Conservation (phyloP, 1,284 basidiomycete species). For the Abortiporus biennis region DNA sequence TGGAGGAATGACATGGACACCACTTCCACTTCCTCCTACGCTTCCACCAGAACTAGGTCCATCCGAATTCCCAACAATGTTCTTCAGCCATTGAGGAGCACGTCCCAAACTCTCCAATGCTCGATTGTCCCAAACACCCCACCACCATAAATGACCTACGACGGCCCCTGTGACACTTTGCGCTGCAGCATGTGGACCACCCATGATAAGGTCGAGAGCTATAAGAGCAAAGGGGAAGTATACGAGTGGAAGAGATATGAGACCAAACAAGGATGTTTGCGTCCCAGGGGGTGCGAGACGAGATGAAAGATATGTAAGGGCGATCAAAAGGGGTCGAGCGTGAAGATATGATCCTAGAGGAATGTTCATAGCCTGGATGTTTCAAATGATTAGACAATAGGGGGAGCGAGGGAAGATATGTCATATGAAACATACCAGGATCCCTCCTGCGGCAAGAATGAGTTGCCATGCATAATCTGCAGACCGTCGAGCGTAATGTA, state of each 20-base stretch:
- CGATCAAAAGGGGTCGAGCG: constrained; percentile 62
- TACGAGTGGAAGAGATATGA: constrained; percentile 61
- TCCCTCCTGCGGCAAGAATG: constrained; percentile 45
- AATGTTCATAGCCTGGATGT: constrained; percentile 46
- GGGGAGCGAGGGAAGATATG: background rate
- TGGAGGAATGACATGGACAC: constrained; percentile 27
- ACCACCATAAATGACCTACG: constrained; percentile 78
- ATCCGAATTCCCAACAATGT: constrained; percentile 25
- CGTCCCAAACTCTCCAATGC: constrained; percentile 19
- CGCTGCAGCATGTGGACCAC: constrained; percentile 54
- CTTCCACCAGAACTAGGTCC: constrained; percentile 13
- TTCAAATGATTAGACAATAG: background rate
- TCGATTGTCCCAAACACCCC: constrained; percentile 46
- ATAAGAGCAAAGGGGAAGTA: constrained; percentile 79
- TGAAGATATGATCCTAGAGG: constrained; percentile 59
- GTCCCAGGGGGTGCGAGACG: constrained; percentile 59
- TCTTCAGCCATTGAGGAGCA: constrained; percentile 34
- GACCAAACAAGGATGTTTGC: constrained; percentile 69
- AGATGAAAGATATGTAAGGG: constrained; percentile 64
- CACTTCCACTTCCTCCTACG: constrained; percentile 17
- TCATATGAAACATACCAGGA: constrained; percentile 45
- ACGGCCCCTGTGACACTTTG: constrained; percentile 63
- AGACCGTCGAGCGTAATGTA: constrained; percentile 52
- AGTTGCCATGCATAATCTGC: constrained; percentile 75
- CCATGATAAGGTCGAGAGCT: constrained; percentile 62